Base-by-base conservation (phyloP, 179 eudicot genomes). In the Spinacia oleracea region DNA sequence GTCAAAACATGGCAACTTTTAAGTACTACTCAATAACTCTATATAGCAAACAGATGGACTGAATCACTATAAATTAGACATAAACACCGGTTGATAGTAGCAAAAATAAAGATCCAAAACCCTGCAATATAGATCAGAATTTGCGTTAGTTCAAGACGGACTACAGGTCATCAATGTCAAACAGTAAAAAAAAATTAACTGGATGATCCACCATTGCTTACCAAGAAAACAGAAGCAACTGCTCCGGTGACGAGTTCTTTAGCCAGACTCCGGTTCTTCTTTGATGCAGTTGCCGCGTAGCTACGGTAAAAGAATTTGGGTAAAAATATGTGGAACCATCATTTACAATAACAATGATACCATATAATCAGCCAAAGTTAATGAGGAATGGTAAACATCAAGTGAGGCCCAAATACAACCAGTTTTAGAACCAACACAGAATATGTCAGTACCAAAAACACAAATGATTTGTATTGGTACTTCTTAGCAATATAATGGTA, bases 71-170 rank as follows among this genome's bases (percentile, higher is more conserved):
- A 5, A 50, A 31, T 92, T 83, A 95, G 86, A 96, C 98, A 87
- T 92, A 94, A 83, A 96, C 97, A 35, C 99, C 99, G 5, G 87
- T 86, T 35, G 97, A 87, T 62, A 96, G 94, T 72, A 96, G 97
- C 84, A 94, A 82, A 88, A 96, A 94, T 87, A 96, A 87, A 60
- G 99, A 94, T 68, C 99, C 98, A 79, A 96, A 96, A 76, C 99
- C 99, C 99, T 96, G 97, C 88, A 79, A 59, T 1, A 75, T 27
- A 77, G n/a, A 32, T 48, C 53, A 18, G 67, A 62, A 48, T 35
- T 46, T 16, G 53, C 0, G 68, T 80, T 16, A 80, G 38, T 68
- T 31, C 12, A 16, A 1, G 18, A 35, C 11, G 50, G 34, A 65
- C 53, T 15, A 65, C 35, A n/a, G 56, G 71, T 9, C 9, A 58